A percentile compares a stretch with the other conserved stretches of the same genome.
Evolutionary conservation across 768 basidiomycete species (phyloP).

Genomic region (Tricholomella constricta): DNA sequence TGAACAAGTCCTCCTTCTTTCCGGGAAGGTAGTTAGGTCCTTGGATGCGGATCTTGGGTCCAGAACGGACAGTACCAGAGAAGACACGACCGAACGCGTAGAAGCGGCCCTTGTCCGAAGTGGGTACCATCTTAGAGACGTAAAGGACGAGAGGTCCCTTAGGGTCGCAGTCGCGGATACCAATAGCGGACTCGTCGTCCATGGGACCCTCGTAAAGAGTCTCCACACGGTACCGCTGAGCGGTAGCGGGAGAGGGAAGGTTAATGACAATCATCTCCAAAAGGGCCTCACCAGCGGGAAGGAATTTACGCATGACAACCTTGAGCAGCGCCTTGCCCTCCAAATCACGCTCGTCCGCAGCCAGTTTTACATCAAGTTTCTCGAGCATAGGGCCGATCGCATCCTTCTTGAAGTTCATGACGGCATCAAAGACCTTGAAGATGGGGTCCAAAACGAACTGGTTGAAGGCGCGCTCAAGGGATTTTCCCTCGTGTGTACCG

Average conservation of each 20-base stretch:
- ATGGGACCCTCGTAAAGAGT: conserved; percentile 99
- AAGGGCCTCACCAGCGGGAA: conserved; percentile 97
- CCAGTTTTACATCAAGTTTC: conserved; percentile 93
- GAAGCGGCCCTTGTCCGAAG: conserved; percentile 99
- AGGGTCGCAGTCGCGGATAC: conserved; percentile 97
- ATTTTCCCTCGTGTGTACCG: conserved; percentile 74
- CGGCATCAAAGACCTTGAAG: conserved; percentile 96
- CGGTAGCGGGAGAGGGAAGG: conserved; percentile 95
- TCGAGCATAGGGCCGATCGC: conserved; percentile 80
- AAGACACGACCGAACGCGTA: conserved; percentile 99
- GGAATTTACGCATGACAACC: conserved; percentile 98
- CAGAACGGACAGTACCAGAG: conserved; percentile 95
- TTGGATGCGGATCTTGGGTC: conserved; percentile 99
- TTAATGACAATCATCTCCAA: conserved; percentile 99
- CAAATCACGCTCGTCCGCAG: conserved; percentile 85
- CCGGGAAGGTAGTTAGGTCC: conserved; percentile 98
- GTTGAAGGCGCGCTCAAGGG: conserved; percentile 98
- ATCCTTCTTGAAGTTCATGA: conserved; percentile 99
- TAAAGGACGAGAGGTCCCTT: conserved; percentile 96
- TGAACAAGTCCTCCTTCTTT: conserved; percentile 97
- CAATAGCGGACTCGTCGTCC: conserved; percentile 99
- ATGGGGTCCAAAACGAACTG: conserved; percentile 98
- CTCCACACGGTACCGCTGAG: conserved; percentile 98
- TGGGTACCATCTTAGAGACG: conserved; percentile 99
- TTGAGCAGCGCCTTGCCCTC: conserved; percentile 97